Percentiles rank a stretch among this genome's conserved stretches.
Conservation (phyloP, 1,284 basidiomycete species). For the Sporisorium scitamineum region DNA sequence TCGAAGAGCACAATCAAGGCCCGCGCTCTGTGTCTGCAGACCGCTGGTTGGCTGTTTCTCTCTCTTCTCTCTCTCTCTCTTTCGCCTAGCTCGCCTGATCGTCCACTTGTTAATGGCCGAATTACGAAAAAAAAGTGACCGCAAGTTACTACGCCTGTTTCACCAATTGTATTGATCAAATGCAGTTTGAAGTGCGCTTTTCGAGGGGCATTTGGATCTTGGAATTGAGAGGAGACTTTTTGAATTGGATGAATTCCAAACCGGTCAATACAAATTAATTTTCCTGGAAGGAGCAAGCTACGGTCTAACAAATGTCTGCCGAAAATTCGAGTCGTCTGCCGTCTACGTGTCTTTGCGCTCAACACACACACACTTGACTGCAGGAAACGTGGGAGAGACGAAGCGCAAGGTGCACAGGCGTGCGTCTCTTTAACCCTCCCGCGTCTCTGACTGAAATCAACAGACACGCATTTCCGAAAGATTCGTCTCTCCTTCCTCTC, state of each 20-base stretch:
- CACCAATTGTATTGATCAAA: not conserved
- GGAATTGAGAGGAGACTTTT: not conserved
- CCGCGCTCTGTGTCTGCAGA: conserved; percentile 7
- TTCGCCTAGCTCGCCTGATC: conserved; percentile 26
- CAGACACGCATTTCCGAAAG: not conserved
- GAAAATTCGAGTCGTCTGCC: not conserved
- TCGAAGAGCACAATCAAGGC: conserved; percentile 12
- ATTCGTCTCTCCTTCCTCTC: conserved; percentile 7
- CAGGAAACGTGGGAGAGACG: conserved; percentile 6
- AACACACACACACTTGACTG: no score
- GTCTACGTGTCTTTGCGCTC: conserved; percentile 8
- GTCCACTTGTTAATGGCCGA: conserved; percentile 9
- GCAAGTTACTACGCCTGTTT: not conserved
- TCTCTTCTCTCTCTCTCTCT: conserved; percentile 1
- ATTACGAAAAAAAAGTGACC: not conserved
- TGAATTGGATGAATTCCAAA: not conserved
- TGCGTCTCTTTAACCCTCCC: not conserved
- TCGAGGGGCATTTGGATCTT: not conserved
- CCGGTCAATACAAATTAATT: not conserved
- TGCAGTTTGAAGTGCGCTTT: not conserved
- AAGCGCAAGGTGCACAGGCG: not conserved
- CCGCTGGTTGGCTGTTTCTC: not conserved
- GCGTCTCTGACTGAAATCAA: conserved; percentile 9
- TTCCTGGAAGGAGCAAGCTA: no score
- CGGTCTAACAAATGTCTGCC: not conserved